Percentiles rank a stretch among this genome's conserved stretches.
Conservation (phyloP, 306 rosid species). For the Inga leiocalycina region DNA sequence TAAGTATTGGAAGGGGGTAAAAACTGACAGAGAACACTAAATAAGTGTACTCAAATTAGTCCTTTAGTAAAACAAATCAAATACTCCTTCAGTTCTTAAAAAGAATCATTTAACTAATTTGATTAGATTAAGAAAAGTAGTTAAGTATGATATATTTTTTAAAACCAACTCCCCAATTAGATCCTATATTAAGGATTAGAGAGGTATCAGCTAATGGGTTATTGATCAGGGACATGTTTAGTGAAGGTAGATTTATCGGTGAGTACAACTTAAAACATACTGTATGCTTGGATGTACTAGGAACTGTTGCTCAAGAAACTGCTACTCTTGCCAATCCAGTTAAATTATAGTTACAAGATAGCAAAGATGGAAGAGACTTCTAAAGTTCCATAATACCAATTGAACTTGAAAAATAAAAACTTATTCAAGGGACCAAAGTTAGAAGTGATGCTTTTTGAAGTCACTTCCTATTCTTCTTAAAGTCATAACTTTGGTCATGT, state of each 20-base stretch:
- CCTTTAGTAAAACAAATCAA: neutral
- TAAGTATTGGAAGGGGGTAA: neutral
- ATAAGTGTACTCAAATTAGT: neutral
- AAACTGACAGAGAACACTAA: neutral
- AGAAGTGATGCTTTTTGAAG: neutral
- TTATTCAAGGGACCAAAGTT: neutral
- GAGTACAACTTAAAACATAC: slow-evolving; percentile 1
- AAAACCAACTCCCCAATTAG: too few relatives aligned
- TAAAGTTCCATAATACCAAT: neutral
- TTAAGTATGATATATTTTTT: too few relatives aligned
- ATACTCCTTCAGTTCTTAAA: neutral
- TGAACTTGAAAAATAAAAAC: neutral
- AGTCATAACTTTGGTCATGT: neutral
- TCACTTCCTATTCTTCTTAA: neutral
- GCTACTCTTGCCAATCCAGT: neutral
- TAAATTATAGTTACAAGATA: slow-evolving; percentile 2
- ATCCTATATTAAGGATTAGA: too few relatives aligned
- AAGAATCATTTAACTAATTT: too few relatives aligned
- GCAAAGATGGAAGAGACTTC: neutral
- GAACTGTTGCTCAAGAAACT: slow-evolving; percentile 2
- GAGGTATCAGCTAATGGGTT: neutral
- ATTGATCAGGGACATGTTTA: neutral
- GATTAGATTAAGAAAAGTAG: too few relatives aligned
- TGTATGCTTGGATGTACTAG: neutral
- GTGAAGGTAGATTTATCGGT: neutral